These are phyloP conservation scores for Sarocladiaceae sp. DNA, from an alignment of 2,329 filamentous ascomycete species.

Conservation along the genomic window DNA sequence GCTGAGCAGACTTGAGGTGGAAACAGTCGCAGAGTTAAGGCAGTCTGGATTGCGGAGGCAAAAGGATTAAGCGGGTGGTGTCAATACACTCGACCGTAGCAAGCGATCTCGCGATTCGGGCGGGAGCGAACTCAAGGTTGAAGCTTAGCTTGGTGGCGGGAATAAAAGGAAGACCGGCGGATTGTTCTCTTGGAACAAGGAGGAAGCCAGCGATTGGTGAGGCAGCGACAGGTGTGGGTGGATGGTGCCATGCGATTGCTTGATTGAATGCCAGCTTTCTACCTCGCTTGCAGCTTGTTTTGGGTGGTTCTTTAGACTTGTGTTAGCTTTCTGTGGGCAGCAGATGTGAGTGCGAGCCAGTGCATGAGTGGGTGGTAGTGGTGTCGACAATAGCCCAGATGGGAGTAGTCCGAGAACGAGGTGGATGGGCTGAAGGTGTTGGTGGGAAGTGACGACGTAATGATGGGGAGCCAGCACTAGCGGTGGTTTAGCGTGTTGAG, in stretches of 20 bases:
- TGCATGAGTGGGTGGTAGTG: background rate
- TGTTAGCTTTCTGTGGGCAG: background rate
- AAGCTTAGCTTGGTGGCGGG: conserved; percentile 8
- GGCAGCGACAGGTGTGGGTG: background rate
- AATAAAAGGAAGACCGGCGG: conserved; percentile 3
- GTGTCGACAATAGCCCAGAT: background rate
- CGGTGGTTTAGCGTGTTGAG: conserved; percentile 1
- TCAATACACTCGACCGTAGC: background rate
- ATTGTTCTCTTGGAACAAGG: conserved; percentile 7
- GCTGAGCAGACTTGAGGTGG: background rate
- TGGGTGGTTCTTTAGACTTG: background rate
- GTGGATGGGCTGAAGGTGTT: conserved; percentile 2
- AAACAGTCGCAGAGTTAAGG: background rate
- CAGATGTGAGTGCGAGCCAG: background rate
- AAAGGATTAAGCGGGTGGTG: background rate
- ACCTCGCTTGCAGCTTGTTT: background rate
- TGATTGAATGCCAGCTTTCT: background rate
- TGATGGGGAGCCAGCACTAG: background rate
- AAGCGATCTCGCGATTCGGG: conserved; percentile 1
- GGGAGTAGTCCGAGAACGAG: conserved; percentile 3
- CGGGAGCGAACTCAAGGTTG: conserved; percentile 5
- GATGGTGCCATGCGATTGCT: conserved; percentile 10
- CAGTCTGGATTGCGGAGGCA: background rate
- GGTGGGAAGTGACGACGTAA: conserved; percentile 9
- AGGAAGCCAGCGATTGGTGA: background rate